phyloP scores from a whole-genome alignment of 106 monocot genomes.

The Dendrobium officinale region DNA sequence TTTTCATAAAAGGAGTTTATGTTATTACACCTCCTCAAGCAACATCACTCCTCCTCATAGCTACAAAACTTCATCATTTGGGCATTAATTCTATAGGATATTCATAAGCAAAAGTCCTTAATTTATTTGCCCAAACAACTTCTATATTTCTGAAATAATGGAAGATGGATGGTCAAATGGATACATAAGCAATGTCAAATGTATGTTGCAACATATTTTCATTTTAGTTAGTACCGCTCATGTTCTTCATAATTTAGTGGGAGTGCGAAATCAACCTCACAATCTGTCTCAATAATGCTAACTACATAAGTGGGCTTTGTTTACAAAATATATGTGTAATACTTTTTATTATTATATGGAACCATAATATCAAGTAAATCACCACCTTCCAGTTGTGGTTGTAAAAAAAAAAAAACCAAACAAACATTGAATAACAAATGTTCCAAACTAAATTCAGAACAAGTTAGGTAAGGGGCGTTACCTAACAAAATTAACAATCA shows the following conservation, averaged over 20 bases:
- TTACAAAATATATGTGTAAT: slow-evolving; percentile 94
- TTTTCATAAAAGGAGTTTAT: no score
- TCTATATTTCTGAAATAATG: no score
- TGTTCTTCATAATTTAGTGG: slow-evolving; percentile 92
- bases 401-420: slow-evolving; percentile 17
- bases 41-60: no score
- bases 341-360: slow-evolving; percentile 91
- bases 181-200: no score
- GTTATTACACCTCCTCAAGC: no score
- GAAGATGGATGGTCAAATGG: no score
- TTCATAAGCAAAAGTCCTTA: no score
- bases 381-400: slow-evolving; percentile 78
- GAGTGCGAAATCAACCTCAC: slow-evolving; percentile 96
- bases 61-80: no score
- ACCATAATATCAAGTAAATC: slow-evolving; percentile 49
- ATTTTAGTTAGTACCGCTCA: slow-evolving; percentile 27
- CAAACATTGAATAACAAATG: neutral
- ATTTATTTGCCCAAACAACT: no score
- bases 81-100: no score
- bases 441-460: neutral
- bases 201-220: no score
- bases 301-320: slow-evolving; percentile 77
- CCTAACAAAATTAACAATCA: neutral
- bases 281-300: slow-evolving; percentile 94
- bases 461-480: no score